These are phyloP conservation scores for Suillus subluteus DNA, from an alignment of 768 basidiomycete species.

Conservation along the genomic window DNA sequence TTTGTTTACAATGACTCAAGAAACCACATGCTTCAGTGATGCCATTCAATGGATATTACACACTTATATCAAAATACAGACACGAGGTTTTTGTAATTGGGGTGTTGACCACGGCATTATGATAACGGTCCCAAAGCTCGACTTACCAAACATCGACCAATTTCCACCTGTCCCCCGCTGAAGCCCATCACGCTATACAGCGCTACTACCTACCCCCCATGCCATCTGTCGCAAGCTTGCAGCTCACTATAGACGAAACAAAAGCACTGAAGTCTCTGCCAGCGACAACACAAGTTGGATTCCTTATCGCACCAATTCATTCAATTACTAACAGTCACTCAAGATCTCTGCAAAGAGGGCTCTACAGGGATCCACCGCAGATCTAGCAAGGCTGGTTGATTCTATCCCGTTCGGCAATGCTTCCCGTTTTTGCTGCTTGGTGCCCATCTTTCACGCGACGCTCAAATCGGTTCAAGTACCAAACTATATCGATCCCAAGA, in stretches of 20 bases:
- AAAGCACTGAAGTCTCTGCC: neutral
- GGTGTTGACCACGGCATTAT: slow-evolving; percentile 1
- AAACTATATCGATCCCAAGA: neutral
- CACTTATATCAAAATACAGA: neutral
- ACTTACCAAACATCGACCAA: neutral
- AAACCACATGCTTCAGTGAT: neutral
- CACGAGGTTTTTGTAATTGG: neutral
- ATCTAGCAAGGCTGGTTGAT: neutral
- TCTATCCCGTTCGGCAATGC: neutral
- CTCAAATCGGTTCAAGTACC: slow-evolving; percentile 1
- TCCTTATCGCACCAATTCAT: neutral
- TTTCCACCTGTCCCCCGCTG: neutral
- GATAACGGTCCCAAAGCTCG: neutral
- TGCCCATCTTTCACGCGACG: neutral
- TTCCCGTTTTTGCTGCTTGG: neutral
- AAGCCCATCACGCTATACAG: neutral
- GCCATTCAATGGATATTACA: neutral
- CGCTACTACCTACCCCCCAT: neutral
- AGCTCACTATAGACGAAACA: neutral
- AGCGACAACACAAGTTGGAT: neutral
- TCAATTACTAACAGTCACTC: neutral
- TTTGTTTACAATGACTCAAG: neutral
- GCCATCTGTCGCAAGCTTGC: neutral
- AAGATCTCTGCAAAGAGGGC: neutral
- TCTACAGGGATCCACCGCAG: neutral